Percentiles rank a stretch among this genome's conserved stretches.
Evolutionary conservation across 208 protist genomes (phyloP).

Genomic region (Dictyostelium gargantuum): DNA sequence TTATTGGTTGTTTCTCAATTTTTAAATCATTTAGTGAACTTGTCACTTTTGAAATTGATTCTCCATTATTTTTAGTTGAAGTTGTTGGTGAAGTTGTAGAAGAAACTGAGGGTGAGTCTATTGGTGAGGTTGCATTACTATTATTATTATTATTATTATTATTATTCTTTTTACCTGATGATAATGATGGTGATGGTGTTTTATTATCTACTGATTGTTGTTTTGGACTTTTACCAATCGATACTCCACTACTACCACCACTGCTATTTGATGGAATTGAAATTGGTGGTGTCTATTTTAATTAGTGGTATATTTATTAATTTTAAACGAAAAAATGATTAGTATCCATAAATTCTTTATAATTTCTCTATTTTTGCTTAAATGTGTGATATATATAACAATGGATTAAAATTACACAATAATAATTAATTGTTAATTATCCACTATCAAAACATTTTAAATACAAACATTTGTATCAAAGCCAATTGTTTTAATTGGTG

Average conservation of each 20-base stretch:
- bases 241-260: not conserved
- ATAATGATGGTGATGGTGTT: not conserved
- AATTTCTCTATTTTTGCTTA: not conserved
- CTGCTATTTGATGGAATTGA: not conserved
- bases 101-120: not conserved
- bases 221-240: not conserved
- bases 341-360: too few relatives aligned
- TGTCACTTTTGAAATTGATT: not conserved
- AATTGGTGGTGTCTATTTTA: conserved; percentile 2
- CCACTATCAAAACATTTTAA: too few relatives aligned
- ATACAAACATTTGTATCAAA: conserved; percentile 14
- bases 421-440: not conserved
- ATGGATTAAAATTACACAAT: not conserved
- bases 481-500: conserved; percentile 9
- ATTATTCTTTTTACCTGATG: not conserved
- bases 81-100: not conserved
- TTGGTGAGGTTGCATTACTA: not conserved
- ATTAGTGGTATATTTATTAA: too few relatives aligned
- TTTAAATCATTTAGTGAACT: not conserved
- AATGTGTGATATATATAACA: not conserved
- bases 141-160: not conserved
- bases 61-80: not conserved
- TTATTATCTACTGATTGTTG: not conserved
- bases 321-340: too few relatives aligned
- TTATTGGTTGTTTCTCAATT: conserved; percentile 3